Percentiles rank a stretch among this genome's conserved stretches.
Evolutionary conservation across 176 grass and related monocot species (phyloP).

Genomic region (Oryza coarctata): DNA sequence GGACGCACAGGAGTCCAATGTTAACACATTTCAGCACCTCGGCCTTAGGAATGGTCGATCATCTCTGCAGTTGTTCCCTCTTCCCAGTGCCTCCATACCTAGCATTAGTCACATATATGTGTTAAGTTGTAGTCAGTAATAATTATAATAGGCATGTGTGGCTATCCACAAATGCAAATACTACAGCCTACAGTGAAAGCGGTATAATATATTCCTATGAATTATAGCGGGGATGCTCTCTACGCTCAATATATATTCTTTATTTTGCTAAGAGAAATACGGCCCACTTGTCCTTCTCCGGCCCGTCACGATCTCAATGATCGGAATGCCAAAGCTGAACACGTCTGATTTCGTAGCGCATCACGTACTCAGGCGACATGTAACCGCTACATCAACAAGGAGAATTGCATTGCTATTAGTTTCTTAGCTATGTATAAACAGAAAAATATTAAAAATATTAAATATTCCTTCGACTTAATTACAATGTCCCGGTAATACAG

Average conservation of each 20-base stretch:
- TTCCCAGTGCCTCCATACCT: constrained; percentile 59
- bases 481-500: constrained; percentile 39
- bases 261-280: constrained; percentile 3
- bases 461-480: neutral
- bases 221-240: neutral
- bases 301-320: constrained; percentile 61
- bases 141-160: neutral
- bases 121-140: neutral
- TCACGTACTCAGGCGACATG: constrained; percentile 47
- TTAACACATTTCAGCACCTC: constrained; percentile 42
- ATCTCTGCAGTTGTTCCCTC: constrained; percentile 35
- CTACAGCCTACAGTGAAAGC: too few species aligned
- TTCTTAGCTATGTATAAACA: neutral
- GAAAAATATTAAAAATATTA: neutral
- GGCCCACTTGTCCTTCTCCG: neutral
- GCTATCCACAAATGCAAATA: too few species aligned
- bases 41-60: constrained; percentile 30
- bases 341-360: constrained; percentile 59
- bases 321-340: constrained; percentile 55
- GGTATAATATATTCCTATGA: neutral
- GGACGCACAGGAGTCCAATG: constrained; percentile 54
- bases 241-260: neutral
- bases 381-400: constrained; percentile 36
- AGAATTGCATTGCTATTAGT: neutral
- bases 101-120: neutral